Evolutionary conservation across 352 stramenopile genomes (phyloP), one percentile per base, ranked within the genome.

Genomic region (Thalassiosira livingstoniorum): DNA sequence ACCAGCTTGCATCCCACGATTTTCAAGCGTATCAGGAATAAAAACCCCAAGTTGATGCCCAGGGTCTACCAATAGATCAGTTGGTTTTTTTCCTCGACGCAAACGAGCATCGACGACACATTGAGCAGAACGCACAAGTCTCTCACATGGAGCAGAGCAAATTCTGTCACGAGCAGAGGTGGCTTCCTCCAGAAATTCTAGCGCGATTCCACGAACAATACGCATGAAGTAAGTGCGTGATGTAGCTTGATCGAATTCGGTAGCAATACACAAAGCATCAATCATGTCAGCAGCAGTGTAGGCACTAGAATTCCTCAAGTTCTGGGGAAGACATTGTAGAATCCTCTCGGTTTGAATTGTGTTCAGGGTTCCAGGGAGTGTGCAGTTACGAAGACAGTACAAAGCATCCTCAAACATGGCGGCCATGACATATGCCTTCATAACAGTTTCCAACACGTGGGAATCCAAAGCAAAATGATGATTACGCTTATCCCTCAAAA

Each of bases 141-240:
- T 68, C 70, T 95, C 91, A 78, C 91, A 95, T 18, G 88, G 88
- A 23, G 88, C 87, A 0, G 89, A 93, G 67, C 91, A 95, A 62
- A 95, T 95, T 13, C 91, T 74, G 83, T 95, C 91, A 45, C 91
- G 79, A 25, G 91, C 91, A 0, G 82, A 89, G 7, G 89, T 94
- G 25, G 90, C 91, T 80, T 95, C 91, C 82, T 95, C 89, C 3
- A 95, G 58, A 86, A 95, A 95, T 65, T 95, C 91, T 13, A 95
- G 58, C 0, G 91, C 82, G 58, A 95, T 94, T 39, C 89, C 91
- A 27, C 91, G 84, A 10, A 94, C 88, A 75, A 95, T 92, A 47
- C 91, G 83, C 62, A 94, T 82, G 55, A 95, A 94, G 69, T 95
- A 95, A 0, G 91, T 91, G 31, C 91, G 72, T 45, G 77, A 88